Conservation (phyloP, 495 filamentous ascomycete species). For the Xylaria bambusicola region DNA sequence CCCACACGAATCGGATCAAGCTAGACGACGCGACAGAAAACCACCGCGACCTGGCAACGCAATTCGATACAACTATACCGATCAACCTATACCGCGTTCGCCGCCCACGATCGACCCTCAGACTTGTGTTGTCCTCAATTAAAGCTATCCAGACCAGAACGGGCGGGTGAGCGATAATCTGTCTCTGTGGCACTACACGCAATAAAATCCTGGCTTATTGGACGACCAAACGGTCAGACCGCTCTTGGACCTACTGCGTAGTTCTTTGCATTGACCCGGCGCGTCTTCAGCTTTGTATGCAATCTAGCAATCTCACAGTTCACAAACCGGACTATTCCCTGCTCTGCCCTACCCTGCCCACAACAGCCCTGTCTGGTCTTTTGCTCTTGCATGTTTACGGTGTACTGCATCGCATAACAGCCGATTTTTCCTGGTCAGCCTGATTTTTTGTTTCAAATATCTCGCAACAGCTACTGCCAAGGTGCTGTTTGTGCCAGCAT, state of each 20-base stretch:
- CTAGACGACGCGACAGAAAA: conserved; percentile 2
- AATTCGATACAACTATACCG: neutral
- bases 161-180: neutral
- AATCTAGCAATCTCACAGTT: conserved; percentile 13
- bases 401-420: conserved; percentile 12
- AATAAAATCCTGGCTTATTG: conserved; percentile 25
- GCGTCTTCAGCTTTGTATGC: conserved; percentile 14
- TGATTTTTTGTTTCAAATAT: conserved; percentile 7
- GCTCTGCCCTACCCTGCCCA: neutral
- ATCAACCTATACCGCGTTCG: neutral
- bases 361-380: neutral
- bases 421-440: conserved; percentile 1
- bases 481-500: neutral
- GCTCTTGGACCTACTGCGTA: conserved; percentile 27
- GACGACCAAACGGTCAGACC: conserved; percentile 33
- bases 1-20: neutral
- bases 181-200: conserved; percentile 2
- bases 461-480: neutral
- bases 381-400: conserved; percentile 2
- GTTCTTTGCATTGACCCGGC: conserved; percentile 20
- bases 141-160: conserved; percentile 4
- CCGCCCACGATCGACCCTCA: neutral
- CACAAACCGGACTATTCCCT: conserved; percentile 6
- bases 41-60: neutral
- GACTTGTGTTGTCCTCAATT: neutral